These are phyloP conservation scores for Apiosordaria backusii DNA, from an alignment of 495 filamentous ascomycete species.

Conservation along the genomic window DNA sequence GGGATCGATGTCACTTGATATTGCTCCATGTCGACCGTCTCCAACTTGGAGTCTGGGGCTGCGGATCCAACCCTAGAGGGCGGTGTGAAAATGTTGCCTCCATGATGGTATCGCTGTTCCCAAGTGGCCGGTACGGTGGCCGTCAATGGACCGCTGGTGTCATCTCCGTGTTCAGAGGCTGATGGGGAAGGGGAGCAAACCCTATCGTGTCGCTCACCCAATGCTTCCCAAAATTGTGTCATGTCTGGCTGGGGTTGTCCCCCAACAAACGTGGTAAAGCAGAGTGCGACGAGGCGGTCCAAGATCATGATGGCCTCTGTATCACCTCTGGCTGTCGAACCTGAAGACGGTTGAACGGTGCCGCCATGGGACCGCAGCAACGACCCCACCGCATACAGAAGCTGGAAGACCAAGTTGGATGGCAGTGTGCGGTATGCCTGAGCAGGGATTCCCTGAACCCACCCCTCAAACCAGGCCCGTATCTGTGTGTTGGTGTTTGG, in stretches of 20 bases:
- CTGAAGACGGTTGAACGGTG: background rate
- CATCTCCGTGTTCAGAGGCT: background rate
- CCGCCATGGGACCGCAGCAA: constrained; percentile 22
- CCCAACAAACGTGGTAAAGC: background rate
- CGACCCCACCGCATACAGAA: constrained; percentile 39
- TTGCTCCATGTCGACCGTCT: background rate
- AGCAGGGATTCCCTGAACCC: constrained; percentile 37
- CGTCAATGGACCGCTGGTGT: background rate
- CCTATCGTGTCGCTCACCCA: constrained; percentile 1
- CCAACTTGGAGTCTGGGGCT: background rate
- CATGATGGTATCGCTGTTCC: background rate
- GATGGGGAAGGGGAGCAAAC: constrained; percentile 3
- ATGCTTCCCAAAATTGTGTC: constrained; percentile 5
- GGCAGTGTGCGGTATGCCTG: constrained; percentile 39
- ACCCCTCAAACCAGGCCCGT: constrained; percentile 39
- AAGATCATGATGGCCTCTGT: background rate
- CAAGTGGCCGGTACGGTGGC: background rate
- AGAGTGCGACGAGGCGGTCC: constrained; percentile 5
- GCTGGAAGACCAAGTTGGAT: constrained; percentile 33
- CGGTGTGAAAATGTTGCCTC: background rate
- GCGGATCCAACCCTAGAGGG: constrained; percentile 5
- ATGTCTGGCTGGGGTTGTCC: constrained; percentile 1
- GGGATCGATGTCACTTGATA: background rate
- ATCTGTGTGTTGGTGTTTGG: constrained; percentile 28
- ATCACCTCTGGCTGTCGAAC: background rate